These are phyloP conservation scores for Tolypocladium album DNA, from an alignment of 2,329 filamentous ascomycete species.

Conservation along the genomic window DNA sequence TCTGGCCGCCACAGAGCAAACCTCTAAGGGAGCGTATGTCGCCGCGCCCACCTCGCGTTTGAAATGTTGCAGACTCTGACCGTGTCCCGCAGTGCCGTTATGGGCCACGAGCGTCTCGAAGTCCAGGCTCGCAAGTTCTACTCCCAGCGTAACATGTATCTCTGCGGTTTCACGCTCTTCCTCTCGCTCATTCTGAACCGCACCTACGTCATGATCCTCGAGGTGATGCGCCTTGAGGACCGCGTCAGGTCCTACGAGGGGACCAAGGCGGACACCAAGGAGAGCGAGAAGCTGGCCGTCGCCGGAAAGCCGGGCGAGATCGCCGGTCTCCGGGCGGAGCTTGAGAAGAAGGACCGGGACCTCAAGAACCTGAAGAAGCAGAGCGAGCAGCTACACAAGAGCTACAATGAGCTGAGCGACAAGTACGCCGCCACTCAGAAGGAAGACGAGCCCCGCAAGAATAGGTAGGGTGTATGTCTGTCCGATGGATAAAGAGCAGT, in stretches of 20 bases:
- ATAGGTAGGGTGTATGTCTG: conserved; percentile 13
- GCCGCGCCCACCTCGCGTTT: neutral
- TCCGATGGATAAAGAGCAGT: neutral
- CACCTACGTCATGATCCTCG: conserved; percentile 95
- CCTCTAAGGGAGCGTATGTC: conserved; percentile 34
- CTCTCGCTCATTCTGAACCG: conserved; percentile 97
- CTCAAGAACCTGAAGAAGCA: conserved; percentile 89
- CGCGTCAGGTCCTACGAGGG: conserved; percentile 73
- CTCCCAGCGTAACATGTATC: conserved; percentile 99
- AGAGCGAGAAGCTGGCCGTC: conserved; percentile 59
- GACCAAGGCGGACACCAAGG: conserved; percentile 44
- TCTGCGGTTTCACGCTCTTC: conserved; percentile 98
- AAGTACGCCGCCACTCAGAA: conserved; percentile 55
- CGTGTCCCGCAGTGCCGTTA: conserved; percentile 39
- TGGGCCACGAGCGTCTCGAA: conserved; percentile 93
- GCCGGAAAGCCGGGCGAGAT: conserved; percentile 71
- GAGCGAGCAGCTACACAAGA: conserved; percentile 67
- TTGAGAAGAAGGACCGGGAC: conserved; percentile 72
- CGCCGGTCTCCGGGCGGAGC: conserved; percentile 54
- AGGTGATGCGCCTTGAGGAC: conserved; percentile 84
- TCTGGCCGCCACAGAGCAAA: conserved; percentile 53
- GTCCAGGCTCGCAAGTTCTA: conserved; percentile 99
- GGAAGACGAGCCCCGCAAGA: conserved; percentile 46
- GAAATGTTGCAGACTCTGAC: neutral
- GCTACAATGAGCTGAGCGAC: conserved; percentile 80